Percentiles rank a stretch among this genome's conserved stretches.
phyloP scores from a whole-genome alignment of 148 eudicot genomes.

The Camellia japonica region DNA sequence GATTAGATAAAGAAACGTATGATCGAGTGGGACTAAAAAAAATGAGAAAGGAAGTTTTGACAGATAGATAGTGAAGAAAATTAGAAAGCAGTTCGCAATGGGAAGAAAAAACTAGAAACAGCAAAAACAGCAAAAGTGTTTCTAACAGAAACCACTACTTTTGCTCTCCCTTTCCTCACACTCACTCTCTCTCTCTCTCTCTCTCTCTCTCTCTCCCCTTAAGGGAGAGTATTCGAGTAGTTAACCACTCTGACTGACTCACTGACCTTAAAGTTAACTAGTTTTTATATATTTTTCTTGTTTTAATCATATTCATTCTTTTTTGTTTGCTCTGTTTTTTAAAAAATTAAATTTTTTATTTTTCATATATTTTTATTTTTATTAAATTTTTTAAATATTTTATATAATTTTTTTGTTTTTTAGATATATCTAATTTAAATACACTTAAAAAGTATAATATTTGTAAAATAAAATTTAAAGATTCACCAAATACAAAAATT shows the following conservation, averaged over 20 bases:
- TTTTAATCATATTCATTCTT: neutral
- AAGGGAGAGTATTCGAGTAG: constrained; percentile 13
- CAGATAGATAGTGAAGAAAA: neutral
- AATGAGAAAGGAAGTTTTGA: neutral
- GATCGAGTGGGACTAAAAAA: neutral
- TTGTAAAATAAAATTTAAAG: no score
- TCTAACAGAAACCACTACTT: constrained; percentile 19
- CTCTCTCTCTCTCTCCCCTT: constrained; percentile 7
- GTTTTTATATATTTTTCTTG: neutral
- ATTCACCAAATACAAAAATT: no score
- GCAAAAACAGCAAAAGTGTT: constrained; percentile 20
- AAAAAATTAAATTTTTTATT: no score
- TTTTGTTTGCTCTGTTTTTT: no score
- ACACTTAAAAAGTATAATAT: no score
- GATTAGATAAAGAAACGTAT: neutral
- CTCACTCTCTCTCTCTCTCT: neutral
- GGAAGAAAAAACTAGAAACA: constrained; percentile 15
- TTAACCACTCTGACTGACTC: neutral
- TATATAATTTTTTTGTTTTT: no score
- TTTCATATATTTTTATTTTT: no score
- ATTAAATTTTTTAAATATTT: no score
- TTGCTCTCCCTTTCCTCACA: constrained; percentile 3
- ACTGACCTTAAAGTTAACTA: neutral
- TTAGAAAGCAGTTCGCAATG: constrained; percentile 8
- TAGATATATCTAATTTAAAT: no score